Evolutionary conservation across 2,329 filamentous ascomycete genomes (phyloP), one percentile per base, ranked within the genome.

Genomic region (Hawksworthiomyces lignivorus): DNA sequence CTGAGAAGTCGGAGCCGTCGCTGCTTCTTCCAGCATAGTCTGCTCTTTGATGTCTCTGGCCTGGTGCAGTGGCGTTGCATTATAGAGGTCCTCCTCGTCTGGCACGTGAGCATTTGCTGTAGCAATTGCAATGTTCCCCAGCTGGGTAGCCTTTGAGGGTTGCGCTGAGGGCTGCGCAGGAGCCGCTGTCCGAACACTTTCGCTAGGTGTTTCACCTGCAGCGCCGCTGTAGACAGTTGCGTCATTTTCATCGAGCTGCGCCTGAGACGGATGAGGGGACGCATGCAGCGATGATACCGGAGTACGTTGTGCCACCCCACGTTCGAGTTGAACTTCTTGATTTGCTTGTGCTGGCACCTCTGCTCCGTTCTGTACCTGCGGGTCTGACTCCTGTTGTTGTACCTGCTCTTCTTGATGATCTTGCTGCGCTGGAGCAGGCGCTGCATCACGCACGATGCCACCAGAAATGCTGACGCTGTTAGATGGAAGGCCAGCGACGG

Each of bases 21-120:
- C n/a, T n/a, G n/a, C n/a, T n/a, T n/a, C n/a, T n/a, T 24, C 36
- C 9, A 30, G 27, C 4, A 33, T 31, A 4, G 31, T 26, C 27
- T 38, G 31, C 15, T 34, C 38, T n/a, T 31, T 27, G 14, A 14
- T 29, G 19, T 17, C 50, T 45, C 20, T 46, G 45, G 14, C 52
- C 33, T 39, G 50, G 5, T 39, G 36, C 18, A 50, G 47, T 3
- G 62, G 61, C 19, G 54, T 58, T 14, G 60, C 58, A 26, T 57
- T 52, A 48, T 65, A 64, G 7, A 65, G 49, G 41, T 63, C 56
- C 7, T 62, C 57, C 17, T 55, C 52, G 18, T 48, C 50, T 8
- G 39, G 36, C 28, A 20, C 17, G 32, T 41, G 41, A 30, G 39
- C 17, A 28, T 38, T 36, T 17, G 36, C 31, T 11, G 33, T 34